Base-by-base conservation (phyloP, 352 stramenopile species). In the Globisporangium barbulae region DNA sequence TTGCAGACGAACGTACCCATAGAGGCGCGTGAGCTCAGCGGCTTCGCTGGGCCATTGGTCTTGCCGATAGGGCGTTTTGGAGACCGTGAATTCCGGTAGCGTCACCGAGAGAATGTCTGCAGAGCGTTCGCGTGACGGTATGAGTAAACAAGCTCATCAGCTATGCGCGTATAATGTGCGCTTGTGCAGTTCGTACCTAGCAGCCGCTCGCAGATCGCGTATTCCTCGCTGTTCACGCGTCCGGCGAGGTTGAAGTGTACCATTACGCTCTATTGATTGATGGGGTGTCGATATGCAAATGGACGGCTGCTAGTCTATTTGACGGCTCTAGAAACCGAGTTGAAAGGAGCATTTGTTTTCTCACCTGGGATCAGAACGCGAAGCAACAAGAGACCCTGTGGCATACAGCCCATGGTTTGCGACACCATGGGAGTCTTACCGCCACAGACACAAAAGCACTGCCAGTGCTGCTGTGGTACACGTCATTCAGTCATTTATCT, bases 151-250 rank as follows among this genome's bases (percentile, higher is more conserved):
- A 0, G 17, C 15, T 0, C 22, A 8, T 28, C 22, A 15, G 9
- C 13, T 41, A 9, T 41, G 2, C 35, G 49, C 15, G 19, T 9
- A 10, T 42, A 10, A 3, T 19, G 2, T 21, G 7, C 3, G 30
- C 6, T 53, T 21, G 13, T 17, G 22, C 7, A 9, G 13, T 17
- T 56, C 70, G 37, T 66, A 92, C 83, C 83, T 8, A 90, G 69
- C 10, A 92, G 63, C 12, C 83, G 78, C 59, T 90, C 83, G 58
- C 83, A 90, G 57, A 90, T 83, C 45, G 79, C 79, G 55, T 88
- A 92, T 47, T 90, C 81, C 53, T 90, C 79, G 60, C 78, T 88
- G 60, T 75, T 90, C 41, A 89, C 83, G 39, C 79, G 70, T 9
- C 79, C 83, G 7, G 76, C 79, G 53, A 92, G 76, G 25, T 76